A percentile compares a stretch with the other conserved stretches of the same genome.
Conservation (phyloP, 139 green algal species). For the Tetraselmis striata region DNA sequence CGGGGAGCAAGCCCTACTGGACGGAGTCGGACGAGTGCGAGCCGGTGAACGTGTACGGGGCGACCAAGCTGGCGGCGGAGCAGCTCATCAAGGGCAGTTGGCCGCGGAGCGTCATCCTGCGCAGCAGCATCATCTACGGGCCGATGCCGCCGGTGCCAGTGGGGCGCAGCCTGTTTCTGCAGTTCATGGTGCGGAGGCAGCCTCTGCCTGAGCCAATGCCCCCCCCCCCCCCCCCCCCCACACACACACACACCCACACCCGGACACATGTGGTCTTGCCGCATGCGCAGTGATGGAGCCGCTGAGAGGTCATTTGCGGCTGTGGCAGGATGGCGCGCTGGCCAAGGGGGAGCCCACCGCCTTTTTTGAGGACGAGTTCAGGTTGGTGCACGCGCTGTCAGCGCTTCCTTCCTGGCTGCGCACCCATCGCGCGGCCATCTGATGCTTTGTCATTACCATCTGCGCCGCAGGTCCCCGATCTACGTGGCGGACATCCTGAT, state of each 20-base stretch:
- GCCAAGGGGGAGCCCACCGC: slow-evolving; percentile 19
- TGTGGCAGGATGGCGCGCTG: background rate
- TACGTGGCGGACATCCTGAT: slow-evolving; percentile 51
- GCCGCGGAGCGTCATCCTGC: slow-evolving; percentile 53
- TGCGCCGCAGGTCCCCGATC: slow-evolving; percentile 33
- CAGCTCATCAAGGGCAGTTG: slow-evolving; percentile 31
- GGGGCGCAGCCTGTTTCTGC: slow-evolving; percentile 49
- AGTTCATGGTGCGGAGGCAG: slow-evolving; percentile 53
- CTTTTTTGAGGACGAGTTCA: slow-evolving; percentile 54
- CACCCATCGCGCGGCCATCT: too few relatives aligned
- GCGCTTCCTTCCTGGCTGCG: too few relatives aligned
- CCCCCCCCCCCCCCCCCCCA: too few relatives aligned
- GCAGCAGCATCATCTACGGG: slow-evolving; percentile 69
- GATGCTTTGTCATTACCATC: too few relatives aligned
- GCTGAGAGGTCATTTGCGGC: background rate
- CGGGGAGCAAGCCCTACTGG: slow-evolving; percentile 36
- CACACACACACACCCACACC: too few relatives aligned
- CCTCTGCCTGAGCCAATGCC: too few relatives aligned
- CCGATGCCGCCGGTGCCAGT: slow-evolving; percentile 48
- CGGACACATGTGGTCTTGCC: background rate
- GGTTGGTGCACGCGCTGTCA: slow-evolving; percentile 9
- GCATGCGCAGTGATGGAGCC: background rate
- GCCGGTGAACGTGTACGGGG: slow-evolving; percentile 75
- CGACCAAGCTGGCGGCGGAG: slow-evolving; percentile 66
- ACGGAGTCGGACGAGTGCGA: slow-evolving; percentile 35